Base-by-base conservation (phyloP, 495 filamentous ascomycete genomes). In the Talaromyces ruber region DNA sequence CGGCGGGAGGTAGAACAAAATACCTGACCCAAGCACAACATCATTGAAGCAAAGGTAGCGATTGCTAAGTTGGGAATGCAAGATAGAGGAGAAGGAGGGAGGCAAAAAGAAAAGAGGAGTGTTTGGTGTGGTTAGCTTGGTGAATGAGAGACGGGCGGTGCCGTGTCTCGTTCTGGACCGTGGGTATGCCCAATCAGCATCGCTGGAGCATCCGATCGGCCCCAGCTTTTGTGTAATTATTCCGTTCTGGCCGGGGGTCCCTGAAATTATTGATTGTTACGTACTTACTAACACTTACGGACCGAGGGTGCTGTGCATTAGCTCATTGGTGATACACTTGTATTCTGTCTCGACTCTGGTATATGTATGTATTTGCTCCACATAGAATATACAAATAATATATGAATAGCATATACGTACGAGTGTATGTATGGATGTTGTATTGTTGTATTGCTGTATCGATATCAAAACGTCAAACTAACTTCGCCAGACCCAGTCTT, bases 81-180 rank as follows among this genome's bases (percentile, higher is more conserved):
- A 43, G 50, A 57, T 22, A 34, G 56, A 59, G 34, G 50, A 60
- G 28, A 34, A 53, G 56, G 28, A 64, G 18, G 55, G 57, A 30
- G 32, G 16, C 18, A 54, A 28, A 50, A 14, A 64, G 25, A 34
- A 52, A 63, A 51, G 21, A 37, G 58, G 53, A 47, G n/a, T 7
- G 26, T 22, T 24, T 45, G 30, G 51, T 14, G 50, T 18, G 30
- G 30, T 9, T 34, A 16, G 43, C 16, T 6, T 45, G 29, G 16
- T 29, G 16, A 30, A 57, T 18, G 18, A 39, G 25, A 55, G 53
- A 54, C 51, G 51, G 51, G n/a, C 26, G 51, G 22, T 28, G 16
- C 22, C 26, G 51, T 54, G 51, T 54, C 21, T 28, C 21, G 51
- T 54, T 54, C 51, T 54, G 51, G 51, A 26, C 51, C 51, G 26